Percentiles rank a stretch among this genome's conserved stretches.
Evolutionary conservation across 2,329 filamentous ascomycete genomes (phyloP).

Genomic region (Penicillium sp.): DNA sequence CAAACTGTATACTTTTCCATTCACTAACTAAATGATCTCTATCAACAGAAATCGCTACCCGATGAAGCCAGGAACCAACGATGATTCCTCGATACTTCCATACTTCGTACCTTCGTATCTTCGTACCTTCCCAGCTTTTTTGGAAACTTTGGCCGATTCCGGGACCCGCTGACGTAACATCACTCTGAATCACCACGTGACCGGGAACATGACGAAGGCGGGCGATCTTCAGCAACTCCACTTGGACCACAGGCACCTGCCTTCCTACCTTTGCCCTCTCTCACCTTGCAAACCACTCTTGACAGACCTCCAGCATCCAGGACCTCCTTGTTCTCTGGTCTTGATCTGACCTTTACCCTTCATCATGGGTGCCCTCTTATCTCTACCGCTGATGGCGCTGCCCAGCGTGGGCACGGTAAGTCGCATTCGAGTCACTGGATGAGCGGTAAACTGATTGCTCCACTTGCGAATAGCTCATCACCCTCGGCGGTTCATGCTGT

Average conservation of each 20-base stretch:
- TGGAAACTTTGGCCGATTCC: neutral
- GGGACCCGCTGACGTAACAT: conserved; percentile 1
- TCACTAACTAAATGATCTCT: neutral
- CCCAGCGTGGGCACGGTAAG: conserved; percentile 85
- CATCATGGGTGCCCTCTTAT: conserved; percentile 88
- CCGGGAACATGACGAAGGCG: conserved; percentile 26
- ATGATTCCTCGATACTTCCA: conserved; percentile 9
- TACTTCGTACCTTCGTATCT: conserved; percentile 19
- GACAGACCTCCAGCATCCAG: neutral
- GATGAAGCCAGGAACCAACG: neutral
- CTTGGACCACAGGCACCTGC: conserved; percentile 9
- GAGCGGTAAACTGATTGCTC: conserved; percentile 27
- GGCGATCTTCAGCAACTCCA: conserved; percentile 24
- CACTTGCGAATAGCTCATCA: conserved; percentile 64
- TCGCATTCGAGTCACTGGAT: conserved; percentile 32
- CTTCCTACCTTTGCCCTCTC: neutral
- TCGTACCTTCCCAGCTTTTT: no score
- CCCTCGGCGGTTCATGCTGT: conserved; percentile 87
- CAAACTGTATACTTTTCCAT: neutral
- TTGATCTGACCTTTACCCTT: neutral
- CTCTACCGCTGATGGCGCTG: conserved; percentile 84
- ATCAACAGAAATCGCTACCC: neutral
- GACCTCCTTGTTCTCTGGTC: neutral
- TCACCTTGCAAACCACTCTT: neutral
- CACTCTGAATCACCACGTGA: neutral